Percentiles rank a stretch among this genome's conserved stretches.
Conservation (phyloP, 2,329 filamentous ascomycete genomes). For the Pyrenochaeta sp. region DNA sequence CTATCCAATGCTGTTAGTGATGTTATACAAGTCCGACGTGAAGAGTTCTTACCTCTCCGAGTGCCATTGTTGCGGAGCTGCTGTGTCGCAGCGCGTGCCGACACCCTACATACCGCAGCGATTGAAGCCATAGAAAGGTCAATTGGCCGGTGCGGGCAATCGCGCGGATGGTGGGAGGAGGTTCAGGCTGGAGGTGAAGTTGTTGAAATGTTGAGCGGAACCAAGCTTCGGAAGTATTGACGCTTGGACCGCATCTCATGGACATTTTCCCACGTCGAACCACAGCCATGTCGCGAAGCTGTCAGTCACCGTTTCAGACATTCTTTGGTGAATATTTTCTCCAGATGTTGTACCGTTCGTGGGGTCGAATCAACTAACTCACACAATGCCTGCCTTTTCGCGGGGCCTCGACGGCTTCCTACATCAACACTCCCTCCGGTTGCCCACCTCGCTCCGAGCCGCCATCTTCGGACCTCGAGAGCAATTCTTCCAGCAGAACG, state of each 20-base stretch:
- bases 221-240: slow-evolving; percentile 32
- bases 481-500: slow-evolving; percentile 27
- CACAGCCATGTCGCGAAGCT: not conserved
- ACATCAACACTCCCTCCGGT: slow-evolving; percentile 36
- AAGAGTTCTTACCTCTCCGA: slow-evolving; percentile 63
- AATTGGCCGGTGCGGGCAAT: slow-evolving; percentile 32
- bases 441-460: slow-evolving; percentile 45
- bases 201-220: slow-evolving; percentile 48
- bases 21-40: slow-evolving; percentile 15
- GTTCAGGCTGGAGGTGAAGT: slow-evolving; percentile 19
- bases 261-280: slow-evolving; percentile 21
- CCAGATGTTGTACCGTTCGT: slow-evolving; percentile 3
- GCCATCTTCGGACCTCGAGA: slow-evolving; percentile 38
- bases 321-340: not conserved
- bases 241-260: slow-evolving; percentile 24
- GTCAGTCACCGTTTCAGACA: not conserved
- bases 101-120: slow-evolving; percentile 69
- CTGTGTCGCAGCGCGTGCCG: slow-evolving; percentile 66
- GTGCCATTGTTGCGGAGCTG: slow-evolving; percentile 62
- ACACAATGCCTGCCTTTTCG: slow-evolving; percentile 43
- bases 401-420: slow-evolving; percentile 40
- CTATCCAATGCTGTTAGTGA: slow-evolving; percentile 54
- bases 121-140: slow-evolving; percentile 69
- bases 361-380: not conserved
- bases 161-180: slow-evolving; percentile 15